phyloP scores from a whole-genome alignment of 495 filamentous ascomycete genomes.

The Penicillium chermesinum region DNA sequence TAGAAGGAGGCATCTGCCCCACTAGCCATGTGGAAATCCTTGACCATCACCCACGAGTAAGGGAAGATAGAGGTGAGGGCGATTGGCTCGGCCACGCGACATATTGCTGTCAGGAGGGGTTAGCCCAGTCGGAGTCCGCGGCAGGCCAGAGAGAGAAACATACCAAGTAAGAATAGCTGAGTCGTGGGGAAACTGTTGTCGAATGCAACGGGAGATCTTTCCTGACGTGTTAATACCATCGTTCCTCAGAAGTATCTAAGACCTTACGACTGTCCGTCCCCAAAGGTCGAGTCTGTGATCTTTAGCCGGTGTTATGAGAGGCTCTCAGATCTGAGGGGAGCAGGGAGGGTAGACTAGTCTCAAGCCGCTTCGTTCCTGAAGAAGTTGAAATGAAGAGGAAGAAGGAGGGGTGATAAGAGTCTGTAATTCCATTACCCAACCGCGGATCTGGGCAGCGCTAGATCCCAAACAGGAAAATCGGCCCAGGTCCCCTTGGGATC shows the following conservation, averaged over 20 bases:
- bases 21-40: constrained; percentile 63
- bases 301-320: neutral
- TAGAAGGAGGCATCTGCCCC: constrained; percentile 72
- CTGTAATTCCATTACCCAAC: constrained; percentile 11
- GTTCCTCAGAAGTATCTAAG: constrained; percentile 37
- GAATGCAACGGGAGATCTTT: constrained; percentile 35
- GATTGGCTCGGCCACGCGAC: constrained; percentile 82
- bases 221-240: constrained; percentile 49
- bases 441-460: neutral
- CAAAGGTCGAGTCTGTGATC: constrained; percentile 11
- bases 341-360: neutral
- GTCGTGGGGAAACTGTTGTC: constrained; percentile 60
- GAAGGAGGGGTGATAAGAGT: constrained; percentile 5
- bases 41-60: constrained; percentile 81
- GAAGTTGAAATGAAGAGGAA: neutral
- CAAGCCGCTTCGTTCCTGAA: neutral
- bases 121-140: constrained; percentile 15
- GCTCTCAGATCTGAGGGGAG: neutral
- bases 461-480: neutral
- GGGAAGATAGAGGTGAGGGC: constrained; percentile 84
- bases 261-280: constrained; percentile 45
- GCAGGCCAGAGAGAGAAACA: constrained; percentile 24
- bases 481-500: neutral
- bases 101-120: constrained; percentile 47
- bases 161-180: constrained; percentile 76